Conservation (phyloP, 2,329 filamentous ascomycete species). For the Lecanoromycetidae sp. region DNA sequence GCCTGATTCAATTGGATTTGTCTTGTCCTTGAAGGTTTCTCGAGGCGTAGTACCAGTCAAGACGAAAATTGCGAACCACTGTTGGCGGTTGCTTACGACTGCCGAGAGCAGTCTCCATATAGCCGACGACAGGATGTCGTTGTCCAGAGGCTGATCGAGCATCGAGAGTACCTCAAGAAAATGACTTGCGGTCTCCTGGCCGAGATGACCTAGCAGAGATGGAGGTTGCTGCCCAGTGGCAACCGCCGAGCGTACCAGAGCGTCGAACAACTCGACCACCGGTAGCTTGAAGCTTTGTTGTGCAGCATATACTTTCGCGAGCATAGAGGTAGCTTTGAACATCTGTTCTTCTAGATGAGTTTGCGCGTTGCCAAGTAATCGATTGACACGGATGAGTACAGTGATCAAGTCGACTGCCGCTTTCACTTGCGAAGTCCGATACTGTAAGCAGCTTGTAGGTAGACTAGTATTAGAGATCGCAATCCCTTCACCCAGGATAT, state of each 20-base stretch:
- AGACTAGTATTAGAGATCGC: constrained; percentile 50
- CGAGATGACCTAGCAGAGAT: constrained; percentile 86
- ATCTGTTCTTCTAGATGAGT: constrained; percentile 62
- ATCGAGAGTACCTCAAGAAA: constrained; percentile 69
- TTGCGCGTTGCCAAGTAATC: constrained; percentile 49
- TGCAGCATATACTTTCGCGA: constrained; percentile 64
- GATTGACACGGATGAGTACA: constrained; percentile 57
- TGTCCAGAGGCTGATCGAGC: constrained; percentile 62
- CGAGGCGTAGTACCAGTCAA: constrained; percentile 78
- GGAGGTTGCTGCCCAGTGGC: constrained; percentile 62
- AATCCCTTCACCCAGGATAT: constrained; percentile 53
- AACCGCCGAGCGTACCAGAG: constrained; percentile 58
- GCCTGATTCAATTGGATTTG: constrained; percentile 38
- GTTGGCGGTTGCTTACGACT: constrained; percentile 78
- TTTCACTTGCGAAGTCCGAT: constrained; percentile 51
- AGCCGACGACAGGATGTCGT: constrained; percentile 50
- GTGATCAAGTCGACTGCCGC: constrained; percentile 55
- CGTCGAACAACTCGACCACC: constrained; percentile 58
- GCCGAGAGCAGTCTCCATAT: constrained; percentile 81
- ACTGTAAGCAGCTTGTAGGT: constrained; percentile 42
- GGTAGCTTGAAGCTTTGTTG: constrained; percentile 54
- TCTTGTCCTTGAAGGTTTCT: constrained; percentile 51
- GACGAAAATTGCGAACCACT: constrained; percentile 90
- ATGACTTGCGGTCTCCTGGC: constrained; percentile 66
- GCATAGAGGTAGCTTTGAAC: constrained; percentile 65